A percentile compares a stretch with the other conserved stretches of the same genome.
Conservation (phyloP, 805 yeast genomes). For the Wickerhamiella musiphila region DNA sequence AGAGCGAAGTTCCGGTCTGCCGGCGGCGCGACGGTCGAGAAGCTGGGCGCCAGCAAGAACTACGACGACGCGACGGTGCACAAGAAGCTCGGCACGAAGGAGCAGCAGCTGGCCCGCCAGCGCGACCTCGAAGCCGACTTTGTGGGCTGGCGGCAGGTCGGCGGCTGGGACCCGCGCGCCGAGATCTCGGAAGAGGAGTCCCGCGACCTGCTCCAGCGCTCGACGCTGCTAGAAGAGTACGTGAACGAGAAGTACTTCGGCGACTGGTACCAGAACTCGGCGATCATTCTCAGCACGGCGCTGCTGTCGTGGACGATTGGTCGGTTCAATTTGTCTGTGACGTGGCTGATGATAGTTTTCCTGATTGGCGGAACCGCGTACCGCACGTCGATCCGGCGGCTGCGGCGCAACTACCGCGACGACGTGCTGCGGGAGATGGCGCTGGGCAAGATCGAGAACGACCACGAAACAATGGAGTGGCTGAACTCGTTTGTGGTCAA, state of each 20-base stretch:
- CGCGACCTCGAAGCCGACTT: constrained; percentile 42
- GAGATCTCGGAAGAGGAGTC: constrained; percentile 32
- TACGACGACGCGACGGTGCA: constrained; percentile 5
- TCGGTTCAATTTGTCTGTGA: constrained; percentile 54
- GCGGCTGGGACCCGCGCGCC: constrained; percentile 58
- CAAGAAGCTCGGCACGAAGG: constrained; percentile 18
- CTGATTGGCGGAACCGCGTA: constrained; percentile 49
- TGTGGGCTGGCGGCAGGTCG: constrained; percentile 90
- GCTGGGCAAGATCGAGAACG: constrained; percentile 64
- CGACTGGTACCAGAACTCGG: constrained; percentile 94
- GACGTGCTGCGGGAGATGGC: constrained; percentile 75
- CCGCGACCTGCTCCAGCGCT: constrained; percentile 48
- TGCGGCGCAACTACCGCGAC: constrained; percentile 58
- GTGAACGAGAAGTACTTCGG: constrained; percentile 69
- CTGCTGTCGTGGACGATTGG: constrained; percentile 67
- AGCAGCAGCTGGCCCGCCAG: constrained; percentile 19
- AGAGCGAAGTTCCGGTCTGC: not conserved
- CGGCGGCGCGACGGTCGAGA: constrained; percentile 3
- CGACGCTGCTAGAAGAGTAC: constrained; percentile 59
- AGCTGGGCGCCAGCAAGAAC: constrained; percentile 3
- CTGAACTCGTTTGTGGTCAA: constrained; percentile 72
- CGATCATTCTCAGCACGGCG: constrained; percentile 46
- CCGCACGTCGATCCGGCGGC: constrained; percentile 66
- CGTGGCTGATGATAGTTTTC: constrained; percentile 63
- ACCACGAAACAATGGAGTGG: constrained; percentile 94